Conservation (phyloP, 805 yeast genomes). For the Saccharomyces paradoxus region DNA sequence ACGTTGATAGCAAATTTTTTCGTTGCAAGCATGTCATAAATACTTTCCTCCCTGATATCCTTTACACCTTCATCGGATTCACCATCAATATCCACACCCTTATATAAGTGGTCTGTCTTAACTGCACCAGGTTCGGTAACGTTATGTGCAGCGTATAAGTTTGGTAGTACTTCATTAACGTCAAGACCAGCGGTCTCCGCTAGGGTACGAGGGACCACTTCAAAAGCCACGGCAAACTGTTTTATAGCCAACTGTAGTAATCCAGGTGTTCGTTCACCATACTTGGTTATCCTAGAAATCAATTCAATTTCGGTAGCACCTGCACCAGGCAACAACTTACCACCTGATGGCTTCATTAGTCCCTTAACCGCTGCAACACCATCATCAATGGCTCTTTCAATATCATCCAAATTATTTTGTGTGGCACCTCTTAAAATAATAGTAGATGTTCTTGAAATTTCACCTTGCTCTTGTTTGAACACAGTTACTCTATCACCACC, state of each 20-base stretch:
- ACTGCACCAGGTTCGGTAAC: slow-evolving; percentile 8
- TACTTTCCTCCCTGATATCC: slow-evolving; percentile 60
- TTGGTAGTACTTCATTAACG: slow-evolving; percentile 80
- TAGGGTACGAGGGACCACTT: slow-evolving; percentile 82
- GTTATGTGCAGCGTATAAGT: slow-evolving; percentile 81
- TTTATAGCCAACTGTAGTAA: slow-evolving; percentile 87
- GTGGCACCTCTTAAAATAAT: slow-evolving; percentile 95
- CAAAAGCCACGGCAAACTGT: slow-evolving; percentile 89
- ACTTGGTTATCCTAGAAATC: slow-evolving; percentile 66
- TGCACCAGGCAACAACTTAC: slow-evolving; percentile 84
- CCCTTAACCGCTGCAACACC: slow-evolving; percentile 92
- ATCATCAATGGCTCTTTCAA: slow-evolving; percentile 95
- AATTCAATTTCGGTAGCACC: slow-evolving; percentile 91
- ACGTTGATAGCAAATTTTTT: slow-evolving; percentile 83
- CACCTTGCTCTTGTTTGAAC: slow-evolving; percentile 64
- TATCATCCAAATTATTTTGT: slow-evolving; percentile 83
- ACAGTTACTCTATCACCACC: slow-evolving; percentile 97
- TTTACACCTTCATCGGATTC: slow-evolving; percentile 58
- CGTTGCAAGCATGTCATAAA: slow-evolving; percentile 70
- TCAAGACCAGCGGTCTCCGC: slow-evolving; percentile 94
- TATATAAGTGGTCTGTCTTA: slow-evolving; percentile 28
- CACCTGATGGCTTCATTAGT: slow-evolving; percentile 69
- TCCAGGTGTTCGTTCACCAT: slow-evolving; percentile 93
- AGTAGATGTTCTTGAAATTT: slow-evolving; percentile 75
- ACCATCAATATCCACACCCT: slow-evolving; percentile 75